Conservation (phyloP, 2,329 filamentous ascomycete species). For the Alternaria conjuncta region DNA sequence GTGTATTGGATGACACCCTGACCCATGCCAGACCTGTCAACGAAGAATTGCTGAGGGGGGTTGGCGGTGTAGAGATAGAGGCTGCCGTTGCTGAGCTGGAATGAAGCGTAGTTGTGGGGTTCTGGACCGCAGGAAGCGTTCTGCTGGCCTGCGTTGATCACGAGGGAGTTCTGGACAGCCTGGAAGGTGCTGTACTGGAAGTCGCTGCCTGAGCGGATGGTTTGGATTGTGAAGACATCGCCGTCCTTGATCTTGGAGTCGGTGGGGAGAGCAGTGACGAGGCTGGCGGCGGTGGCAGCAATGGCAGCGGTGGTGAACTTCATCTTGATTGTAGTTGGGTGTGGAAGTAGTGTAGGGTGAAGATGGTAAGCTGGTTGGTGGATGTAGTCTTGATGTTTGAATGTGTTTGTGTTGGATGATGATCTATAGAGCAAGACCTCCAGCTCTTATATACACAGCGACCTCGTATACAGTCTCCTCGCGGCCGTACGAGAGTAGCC, state of each 20-base stretch:
- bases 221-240: conserved; percentile 57
- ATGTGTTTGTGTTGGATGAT: conserved; percentile 8
- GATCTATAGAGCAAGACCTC: not conserved
- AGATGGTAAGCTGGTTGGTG: conserved; percentile 8
- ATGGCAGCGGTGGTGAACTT: conserved; percentile 12
- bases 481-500: not conserved
- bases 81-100: conserved; percentile 55
- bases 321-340: conserved; percentile 1
- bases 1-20: conserved; percentile 61
- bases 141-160: conserved; percentile 52
- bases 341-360: conserved; percentile 33
- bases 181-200: conserved; percentile 58
- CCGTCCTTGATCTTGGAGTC: conserved; percentile 30
- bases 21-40: conserved; percentile 67
- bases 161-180: conserved; percentile 55
- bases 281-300: not conserved
- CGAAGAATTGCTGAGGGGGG: conserved; percentile 58
- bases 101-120: conserved; percentile 54
- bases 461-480: not conserved
- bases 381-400: conserved; percentile 2
- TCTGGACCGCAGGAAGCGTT: conserved; percentile 56
- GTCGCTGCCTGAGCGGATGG: conserved; percentile 57
- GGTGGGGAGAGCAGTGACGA: conserved; percentile 13
- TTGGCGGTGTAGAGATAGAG: conserved; percentile 57
- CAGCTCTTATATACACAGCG: conserved; percentile 20